Evolutionary conservation across 2,329 filamentous ascomycete genomes (phyloP).

Genomic region (Trichoderma breve): DNA sequence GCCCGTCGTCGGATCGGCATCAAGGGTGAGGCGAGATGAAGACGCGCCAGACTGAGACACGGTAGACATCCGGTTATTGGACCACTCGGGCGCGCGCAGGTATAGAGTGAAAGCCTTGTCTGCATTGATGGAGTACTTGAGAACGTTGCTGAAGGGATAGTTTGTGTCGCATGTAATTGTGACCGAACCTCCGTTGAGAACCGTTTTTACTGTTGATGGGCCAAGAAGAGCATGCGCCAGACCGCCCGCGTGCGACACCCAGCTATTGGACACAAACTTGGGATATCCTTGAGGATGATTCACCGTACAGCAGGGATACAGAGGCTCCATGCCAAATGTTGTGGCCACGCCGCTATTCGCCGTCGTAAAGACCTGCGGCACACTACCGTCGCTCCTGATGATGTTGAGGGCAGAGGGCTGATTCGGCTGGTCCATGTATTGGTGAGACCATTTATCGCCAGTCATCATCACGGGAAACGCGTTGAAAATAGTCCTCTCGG

Average conservation of each 20-base stretch:
- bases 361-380: conserved; percentile 44
- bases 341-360: conserved; percentile 39
- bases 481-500: conserved; percentile 54
- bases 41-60: conserved; percentile 9
- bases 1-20: conserved; percentile 22
- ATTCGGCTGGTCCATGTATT: conserved; percentile 55
- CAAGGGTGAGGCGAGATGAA: conserved; percentile 12
- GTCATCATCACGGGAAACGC: conserved; percentile 51
- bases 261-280: conserved; percentile 52
- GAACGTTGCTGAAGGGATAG: conserved; percentile 41
- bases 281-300: conserved; percentile 58
- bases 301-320: conserved; percentile 57
- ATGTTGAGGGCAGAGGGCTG: conserved; percentile 47
- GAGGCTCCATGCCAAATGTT: conserved; percentile 50
- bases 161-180: conserved; percentile 46
- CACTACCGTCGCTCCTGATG: conserved; percentile 32
- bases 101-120: conserved; percentile 29
- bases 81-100: conserved; percentile 32
- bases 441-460: conserved; percentile 53
- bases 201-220: conserved; percentile 43
- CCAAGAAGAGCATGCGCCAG: conserved; percentile 51
- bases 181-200: conserved; percentile 34
- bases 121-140: conserved; percentile 31
- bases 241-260: conserved; percentile 43
- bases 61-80: conserved; percentile 6